These are phyloP conservation scores for Sungouiozyma ichnusensis DNA, from an alignment of 805 yeast genomes.

Conservation along the genomic window DNA sequence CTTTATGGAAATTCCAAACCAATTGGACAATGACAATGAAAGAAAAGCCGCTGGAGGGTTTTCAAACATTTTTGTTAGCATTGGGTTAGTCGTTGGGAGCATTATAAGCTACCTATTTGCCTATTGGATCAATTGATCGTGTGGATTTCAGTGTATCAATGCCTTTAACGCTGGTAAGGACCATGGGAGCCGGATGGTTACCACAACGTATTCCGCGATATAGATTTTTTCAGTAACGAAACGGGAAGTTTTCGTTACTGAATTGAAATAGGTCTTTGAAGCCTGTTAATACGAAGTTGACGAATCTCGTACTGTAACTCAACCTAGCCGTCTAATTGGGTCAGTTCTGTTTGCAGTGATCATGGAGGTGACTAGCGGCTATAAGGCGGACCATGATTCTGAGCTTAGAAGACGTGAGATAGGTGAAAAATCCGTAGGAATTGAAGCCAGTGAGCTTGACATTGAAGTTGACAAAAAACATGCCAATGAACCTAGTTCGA, in stretches of 20 bases:
- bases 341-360: too few relatives aligned
- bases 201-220: too few relatives aligned
- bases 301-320: too few relatives aligned
- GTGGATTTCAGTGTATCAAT: neutral
- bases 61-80: conserved; percentile 65
- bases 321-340: too few relatives aligned
- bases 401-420: neutral
- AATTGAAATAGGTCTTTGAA: neutral
- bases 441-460: neutral
- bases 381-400: neutral
- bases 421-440: neutral
- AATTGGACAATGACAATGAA: conserved; percentile 51
- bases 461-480: neutral
- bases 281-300: too few relatives aligned
- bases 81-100: conserved; percentile 75
- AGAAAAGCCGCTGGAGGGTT: conserved; percentile 93
- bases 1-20: conserved; percentile 63
- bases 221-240: neutral
- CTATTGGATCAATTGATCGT: conserved; percentile 3
- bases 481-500: neutral
- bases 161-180: neutral
- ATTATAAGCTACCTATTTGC: conserved; percentile 62
- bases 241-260: neutral
- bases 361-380: neutral
- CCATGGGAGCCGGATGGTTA: neutral